Base-by-base conservation (phyloP, 164 flowering plant genomes). In the Umbellularia californica region DNA sequence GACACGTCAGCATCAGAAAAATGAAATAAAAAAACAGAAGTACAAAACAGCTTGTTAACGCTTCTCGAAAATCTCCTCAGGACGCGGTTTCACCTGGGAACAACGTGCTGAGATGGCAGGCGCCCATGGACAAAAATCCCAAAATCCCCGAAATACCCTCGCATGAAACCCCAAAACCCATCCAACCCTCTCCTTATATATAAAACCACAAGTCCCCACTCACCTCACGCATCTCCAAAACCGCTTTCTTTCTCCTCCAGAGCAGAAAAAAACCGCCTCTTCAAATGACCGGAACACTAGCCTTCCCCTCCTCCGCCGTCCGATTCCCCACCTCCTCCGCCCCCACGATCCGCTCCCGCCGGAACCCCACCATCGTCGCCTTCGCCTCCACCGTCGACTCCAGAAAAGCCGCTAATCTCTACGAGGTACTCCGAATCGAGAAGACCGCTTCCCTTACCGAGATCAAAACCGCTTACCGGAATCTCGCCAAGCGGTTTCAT, bases 391-490 rank as follows among this genome's bases (percentile, higher is more conserved):
- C 76, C 22, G 51, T 33, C 65, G 70, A 33, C 3, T 7, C 19
- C 28, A 41, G 63, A 22, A 62, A 70, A 58, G 58, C 68, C 22
- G 66, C 58, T 65, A 81, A 75, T 58, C 84, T 91, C 22, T 91
- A 90, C 88, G 85, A 89, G 70, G 74, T 90, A 2, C 88, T 91
- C 11, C 78, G 80, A 0, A 84, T 91, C 33, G 79, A 82, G 35
- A 75, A 64, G 47, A 86, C 75, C 64, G 96, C 96, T 3, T 80
- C 90, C 1, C 50, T 55, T 13, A 50, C 47, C 67, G 92, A 91
- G 83, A 91, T 91, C 80, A 90, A 88, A 77, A 64, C 84, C 15
- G 93, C 96, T 5, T 91, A 91, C 80, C 76, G 93, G 72, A 82
- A 70, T 47, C 77, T 91, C 24, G 93, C 93, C 0, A 91, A 91